These are phyloP conservation scores for Aspergillus sp. DNA, from an alignment of 2,329 filamentous ascomycete genomes.

Conservation along the genomic window DNA sequence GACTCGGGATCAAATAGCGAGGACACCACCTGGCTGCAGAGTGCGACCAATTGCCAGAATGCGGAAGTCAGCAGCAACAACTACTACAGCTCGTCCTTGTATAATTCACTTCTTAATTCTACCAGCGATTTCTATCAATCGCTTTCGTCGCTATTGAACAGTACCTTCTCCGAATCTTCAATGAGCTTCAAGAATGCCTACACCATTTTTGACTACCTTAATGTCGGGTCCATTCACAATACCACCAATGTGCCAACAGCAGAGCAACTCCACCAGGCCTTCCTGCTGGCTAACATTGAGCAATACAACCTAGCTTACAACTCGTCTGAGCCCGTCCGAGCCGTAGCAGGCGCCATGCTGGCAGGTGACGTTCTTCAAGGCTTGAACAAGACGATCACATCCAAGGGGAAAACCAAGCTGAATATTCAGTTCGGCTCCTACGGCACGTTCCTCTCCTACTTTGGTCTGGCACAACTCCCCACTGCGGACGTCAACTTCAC, in stretches of 20 bases:
- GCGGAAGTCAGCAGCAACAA: slow-evolving; percentile 60
- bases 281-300: slow-evolving; percentile 73
- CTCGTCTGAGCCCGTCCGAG: slow-evolving; percentile 49
- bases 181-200: slow-evolving; percentile 65
- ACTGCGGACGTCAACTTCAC: slow-evolving; percentile 63
- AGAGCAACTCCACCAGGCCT: slow-evolving; percentile 62
- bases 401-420: slow-evolving; percentile 42
- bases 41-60: slow-evolving; percentile 56
- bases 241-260: slow-evolving; percentile 60
- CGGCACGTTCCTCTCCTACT: slow-evolving; percentile 62
- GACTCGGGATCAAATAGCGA: slow-evolving; percentile 61
- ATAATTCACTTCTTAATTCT: slow-evolving; percentile 48
- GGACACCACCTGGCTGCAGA: slow-evolving; percentile 60
- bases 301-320: slow-evolving; percentile 86
- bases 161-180: slow-evolving; percentile 50
- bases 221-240: slow-evolving; percentile 66
- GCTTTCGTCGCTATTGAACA: slow-evolving; percentile 55
- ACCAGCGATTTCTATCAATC: slow-evolving; percentile 58
- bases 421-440: slow-evolving; percentile 64
- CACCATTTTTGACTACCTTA: slow-evolving; percentile 65
- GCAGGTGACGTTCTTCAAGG: slow-evolving; percentile 60
- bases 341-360: slow-evolving; percentile 63
- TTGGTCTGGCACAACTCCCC: slow-evolving; percentile 58
- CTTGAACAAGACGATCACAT: slow-evolving; percentile 45
- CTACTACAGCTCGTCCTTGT: slow-evolving; percentile 57